Conservation (phyloP, 345 rosid species). For the Sisymbrium irio region DNA sequence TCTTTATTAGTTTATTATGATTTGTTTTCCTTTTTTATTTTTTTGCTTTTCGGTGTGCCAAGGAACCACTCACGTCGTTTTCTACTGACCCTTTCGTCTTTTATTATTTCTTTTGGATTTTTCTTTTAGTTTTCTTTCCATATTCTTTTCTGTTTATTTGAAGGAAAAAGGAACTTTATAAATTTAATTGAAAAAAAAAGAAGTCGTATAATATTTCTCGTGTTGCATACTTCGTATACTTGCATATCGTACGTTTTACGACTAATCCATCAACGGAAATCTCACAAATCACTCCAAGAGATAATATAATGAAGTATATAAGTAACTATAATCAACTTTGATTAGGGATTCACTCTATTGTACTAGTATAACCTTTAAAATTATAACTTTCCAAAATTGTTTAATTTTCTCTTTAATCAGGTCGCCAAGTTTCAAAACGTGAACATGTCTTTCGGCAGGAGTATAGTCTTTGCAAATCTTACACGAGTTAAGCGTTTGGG, state of each 20-base stretch:
- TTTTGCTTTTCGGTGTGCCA: slow-evolving; percentile 32
- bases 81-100: slow-evolving; percentile 31
- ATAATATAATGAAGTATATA: not conserved
- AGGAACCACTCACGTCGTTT: slow-evolving; percentile 39
- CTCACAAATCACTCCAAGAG: not conserved
- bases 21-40: not conserved
- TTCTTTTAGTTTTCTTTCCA: slow-evolving; percentile 28
- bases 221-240: slow-evolving; percentile 12
- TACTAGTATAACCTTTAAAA: not conserved
- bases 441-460: too few relatives aligned
- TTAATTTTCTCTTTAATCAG: not conserved
- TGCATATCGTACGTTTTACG: slow-evolving; percentile 18
- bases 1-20: not conserved
- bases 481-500: too few relatives aligned
- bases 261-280: slow-evolving; percentile 13
- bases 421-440: not conserved
- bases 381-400: not conserved
- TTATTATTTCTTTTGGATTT: slow-evolving; percentile 25
- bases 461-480: too few relatives aligned
- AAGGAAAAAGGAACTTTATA: not conserved
- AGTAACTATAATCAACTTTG: not conserved
- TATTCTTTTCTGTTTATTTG: slow-evolving; percentile 14
- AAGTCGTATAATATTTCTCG: not conserved
- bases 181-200: slow-evolving; percentile 4
- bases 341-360: not conserved